phyloP scores from a whole-genome alignment of 257 asterid species.

The Solanum sparsipilum region DNA sequence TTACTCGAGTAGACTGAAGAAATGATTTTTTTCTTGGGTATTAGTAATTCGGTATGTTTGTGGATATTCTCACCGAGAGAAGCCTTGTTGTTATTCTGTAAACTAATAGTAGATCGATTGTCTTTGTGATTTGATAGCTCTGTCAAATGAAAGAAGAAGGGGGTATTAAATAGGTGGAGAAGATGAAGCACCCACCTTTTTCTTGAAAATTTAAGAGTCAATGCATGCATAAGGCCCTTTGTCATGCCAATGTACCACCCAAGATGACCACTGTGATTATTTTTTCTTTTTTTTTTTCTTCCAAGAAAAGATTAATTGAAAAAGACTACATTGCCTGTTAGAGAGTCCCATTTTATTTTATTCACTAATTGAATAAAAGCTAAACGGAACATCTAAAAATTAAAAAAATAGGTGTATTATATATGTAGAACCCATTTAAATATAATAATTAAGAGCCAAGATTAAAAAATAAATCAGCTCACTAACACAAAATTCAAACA shows the following conservation, averaged over 20 bases:
- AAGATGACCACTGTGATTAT: too few species aligned
- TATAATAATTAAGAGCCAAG: too few species aligned
- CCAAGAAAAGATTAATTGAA: neutral
- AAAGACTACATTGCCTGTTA: neutral
- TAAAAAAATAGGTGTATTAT: neutral
- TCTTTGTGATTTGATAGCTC: neutral
- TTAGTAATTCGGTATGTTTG: neutral
- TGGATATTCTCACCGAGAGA: neutral
- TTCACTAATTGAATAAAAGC: neutral
- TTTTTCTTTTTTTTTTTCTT: too few species aligned
- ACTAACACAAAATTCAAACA: neutral
- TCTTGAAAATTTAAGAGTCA: neutral
- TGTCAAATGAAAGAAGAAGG: neutral
- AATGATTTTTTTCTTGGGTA: neutral
- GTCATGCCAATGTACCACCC: too few species aligned
- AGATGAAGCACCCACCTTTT: neutral
- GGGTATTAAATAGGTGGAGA: neutral
- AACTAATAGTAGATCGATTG: neutral
- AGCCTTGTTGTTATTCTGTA: neutral
- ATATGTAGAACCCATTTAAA: too few species aligned
- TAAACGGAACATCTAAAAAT: too few species aligned
- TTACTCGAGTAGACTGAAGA: neutral
- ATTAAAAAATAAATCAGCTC: too few species aligned
- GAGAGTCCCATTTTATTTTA: neutral
- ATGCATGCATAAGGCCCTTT: neutral